These are phyloP conservation scores for Gnomoniopsis sp. DNA, from an alignment of 2,329 filamentous ascomycete species.

Conservation along the genomic window DNA sequence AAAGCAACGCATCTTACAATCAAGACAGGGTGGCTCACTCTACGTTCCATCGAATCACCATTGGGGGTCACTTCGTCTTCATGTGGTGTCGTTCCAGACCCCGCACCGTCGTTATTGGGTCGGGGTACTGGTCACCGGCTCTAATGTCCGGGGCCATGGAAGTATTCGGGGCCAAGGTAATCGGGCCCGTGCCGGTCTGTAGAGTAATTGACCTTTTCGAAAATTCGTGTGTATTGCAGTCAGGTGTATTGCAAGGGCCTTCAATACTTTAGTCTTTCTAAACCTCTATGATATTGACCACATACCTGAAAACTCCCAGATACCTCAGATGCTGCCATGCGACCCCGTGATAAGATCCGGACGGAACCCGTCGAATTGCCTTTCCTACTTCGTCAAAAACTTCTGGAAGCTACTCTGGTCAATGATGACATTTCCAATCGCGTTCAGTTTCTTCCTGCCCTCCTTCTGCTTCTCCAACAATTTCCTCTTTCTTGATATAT, in stretches of 20 bases:
- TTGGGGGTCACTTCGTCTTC: neutral
- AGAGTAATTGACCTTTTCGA: neutral
- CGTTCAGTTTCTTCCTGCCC: constrained; percentile 80
- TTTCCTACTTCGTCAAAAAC: constrained; percentile 74
- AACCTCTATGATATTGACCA: neutral
- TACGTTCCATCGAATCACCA: neutral
- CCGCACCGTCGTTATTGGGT: neutral
- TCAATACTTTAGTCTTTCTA: neutral
- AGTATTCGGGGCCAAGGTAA: neutral
- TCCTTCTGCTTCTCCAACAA: constrained; percentile 96
- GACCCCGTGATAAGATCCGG: too few relatives aligned
- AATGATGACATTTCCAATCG: constrained; percentile 89
- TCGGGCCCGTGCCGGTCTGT: neutral
- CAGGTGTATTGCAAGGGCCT: neutral
- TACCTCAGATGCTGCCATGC: neutral
- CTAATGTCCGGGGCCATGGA: neutral
- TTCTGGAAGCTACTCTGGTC: constrained; percentile 94
- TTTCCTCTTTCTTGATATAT: constrained; percentile 79
- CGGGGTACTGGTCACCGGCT: neutral
- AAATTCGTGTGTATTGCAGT: too few relatives aligned
- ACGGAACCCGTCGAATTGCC: neutral
- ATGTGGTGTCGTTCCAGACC: neutral
- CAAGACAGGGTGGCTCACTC: too few relatives aligned
- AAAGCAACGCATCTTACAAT: too few relatives aligned
- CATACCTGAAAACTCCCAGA: neutral